Evolutionary conservation across 2,329 filamentous ascomycete species (phyloP), one percentile per base, ranked within the genome.

Genomic region (Aspergillus fumigatiaffinis): DNA sequence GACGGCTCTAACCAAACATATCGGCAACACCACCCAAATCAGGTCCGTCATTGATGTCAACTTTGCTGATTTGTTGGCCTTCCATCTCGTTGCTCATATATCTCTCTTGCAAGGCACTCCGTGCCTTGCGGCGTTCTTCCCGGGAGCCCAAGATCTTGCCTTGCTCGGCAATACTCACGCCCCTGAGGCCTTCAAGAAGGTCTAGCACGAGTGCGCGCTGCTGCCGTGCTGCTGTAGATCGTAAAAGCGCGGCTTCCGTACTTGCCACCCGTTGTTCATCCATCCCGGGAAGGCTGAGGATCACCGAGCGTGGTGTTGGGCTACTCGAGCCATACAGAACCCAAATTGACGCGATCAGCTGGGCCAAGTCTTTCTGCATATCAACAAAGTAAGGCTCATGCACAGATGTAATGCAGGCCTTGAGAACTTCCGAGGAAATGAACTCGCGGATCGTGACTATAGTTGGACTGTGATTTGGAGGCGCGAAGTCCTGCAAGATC

Each of bases 331-430:
- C 84, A 71, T 96, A 96, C 60, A 89, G 84, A 8, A 88, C 83
- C 66, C 96, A 81, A 60, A 97, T 94, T 3, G 87, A 84, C 0
- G 92, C 92, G 60, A 99, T 96, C 41, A 97, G 81, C 23, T 87
- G 84, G 0, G 92, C 93, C 23, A 99, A 82, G 52, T 99, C 92
- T 71, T 92, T 93, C 68, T 99, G 94, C 60, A 95, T 85, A 65
- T 99, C 94, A 35, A 97, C 92, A 74, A 97, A 99, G 74, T 97
- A 97, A 0, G 91, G 88, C 64, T 99, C 94, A 75, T 97, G 90
- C 52, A 99, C 85, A 1, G 90, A 95, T 1, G 88, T 90, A 71
- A 97, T 90, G 68, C 90, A 93, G 0, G 92, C 91, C 77, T 92
- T 91, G 51, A 99, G 83, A 2, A 97, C 91, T 63, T 96, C 90